Percentiles rank a stretch among this genome's conserved stretches.
Evolutionary conservation across 306 rosid species (phyloP).

Genomic region (Citrullus mucosospermus): DNA sequence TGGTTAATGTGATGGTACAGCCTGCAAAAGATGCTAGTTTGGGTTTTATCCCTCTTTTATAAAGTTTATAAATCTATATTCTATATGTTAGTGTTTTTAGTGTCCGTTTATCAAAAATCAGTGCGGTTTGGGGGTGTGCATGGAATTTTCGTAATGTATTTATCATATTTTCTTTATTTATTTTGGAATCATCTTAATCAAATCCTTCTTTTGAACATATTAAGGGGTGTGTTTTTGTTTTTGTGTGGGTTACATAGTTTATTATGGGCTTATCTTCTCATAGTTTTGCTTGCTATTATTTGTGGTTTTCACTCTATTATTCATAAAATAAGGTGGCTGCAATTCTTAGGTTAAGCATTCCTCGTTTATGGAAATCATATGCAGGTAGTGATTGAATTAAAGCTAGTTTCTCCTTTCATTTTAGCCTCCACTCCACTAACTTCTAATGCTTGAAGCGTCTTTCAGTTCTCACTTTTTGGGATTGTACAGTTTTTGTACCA

Average conservation of each 20-base stretch:
- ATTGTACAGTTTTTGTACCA: background rate
- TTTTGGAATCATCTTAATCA: background rate
- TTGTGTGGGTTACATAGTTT: background rate
- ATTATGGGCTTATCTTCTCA: background rate
- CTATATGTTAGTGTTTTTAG: background rate
- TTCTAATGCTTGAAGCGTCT: background rate
- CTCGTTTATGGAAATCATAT: background rate
- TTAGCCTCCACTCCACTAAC: background rate
- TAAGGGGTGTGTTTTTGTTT: background rate
- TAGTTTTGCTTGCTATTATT: background rate
- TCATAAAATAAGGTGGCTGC: background rate
- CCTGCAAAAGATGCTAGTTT: background rate
- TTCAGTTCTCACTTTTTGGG: background rate
- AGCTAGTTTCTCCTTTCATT: background rate
- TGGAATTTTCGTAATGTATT: background rate
- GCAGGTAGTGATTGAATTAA: background rate
- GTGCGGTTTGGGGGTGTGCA: background rate
- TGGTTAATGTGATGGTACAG: background rate
- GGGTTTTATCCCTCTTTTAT: background rate
- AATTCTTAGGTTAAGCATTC: background rate
- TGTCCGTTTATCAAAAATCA: background rate
- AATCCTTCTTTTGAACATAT: background rate
- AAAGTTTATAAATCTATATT: background rate
- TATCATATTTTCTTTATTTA: background rate
- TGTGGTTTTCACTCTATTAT: background rate